A percentile compares a stretch with the other conserved stretches of the same genome.
Conservation (phyloP, 2,329 filamentous ascomycete genomes). For the Bipolaris cookei region DNA sequence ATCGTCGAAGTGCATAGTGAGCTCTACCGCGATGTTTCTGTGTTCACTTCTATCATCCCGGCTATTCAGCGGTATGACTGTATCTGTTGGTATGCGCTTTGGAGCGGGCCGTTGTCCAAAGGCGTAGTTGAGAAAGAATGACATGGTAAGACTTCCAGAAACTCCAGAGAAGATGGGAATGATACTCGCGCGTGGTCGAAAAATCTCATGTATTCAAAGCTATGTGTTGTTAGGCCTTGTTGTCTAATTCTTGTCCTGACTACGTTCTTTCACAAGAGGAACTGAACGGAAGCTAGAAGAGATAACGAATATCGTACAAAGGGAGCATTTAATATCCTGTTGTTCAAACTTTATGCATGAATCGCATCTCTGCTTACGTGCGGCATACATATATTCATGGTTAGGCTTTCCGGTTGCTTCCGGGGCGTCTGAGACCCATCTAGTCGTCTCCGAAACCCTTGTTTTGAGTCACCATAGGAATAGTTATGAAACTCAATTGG, state of each 20-base stretch:
- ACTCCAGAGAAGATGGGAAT: not conserved
- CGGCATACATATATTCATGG: too few relatives aligned
- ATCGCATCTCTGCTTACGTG: too few relatives aligned
- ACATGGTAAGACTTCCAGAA: constrained; percentile 5
- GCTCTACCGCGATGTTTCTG: constrained; percentile 18
- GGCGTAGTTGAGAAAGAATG: constrained; percentile 13
- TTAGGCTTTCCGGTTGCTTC: too few relatives aligned
- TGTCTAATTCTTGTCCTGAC: not conserved
- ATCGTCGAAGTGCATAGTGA: constrained; percentile 54
- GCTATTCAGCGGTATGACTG: constrained; percentile 26
- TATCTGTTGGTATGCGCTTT: constrained; percentile 27
- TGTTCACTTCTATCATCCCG: constrained; percentile 20
- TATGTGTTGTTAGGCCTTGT: not conserved
- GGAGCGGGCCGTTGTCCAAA: constrained; percentile 14
- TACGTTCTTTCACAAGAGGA: not conserved
- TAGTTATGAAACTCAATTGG: too few relatives aligned
- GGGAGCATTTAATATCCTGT: too few relatives aligned
- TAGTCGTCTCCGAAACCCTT: too few relatives aligned
- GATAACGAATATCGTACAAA: not conserved
- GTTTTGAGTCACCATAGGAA: too few relatives aligned
- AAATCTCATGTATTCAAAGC: not conserved
- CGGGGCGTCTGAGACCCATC: too few relatives aligned
- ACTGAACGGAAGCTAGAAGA: not conserved
- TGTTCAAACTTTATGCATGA: too few relatives aligned
- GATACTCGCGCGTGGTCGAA: not conserved